A percentile compares a stretch with the other conserved stretches of the same genome.
phyloP scores from a whole-genome alignment of 2,329 filamentous ascomycete species.

The Colletotrichum melonis region DNA sequence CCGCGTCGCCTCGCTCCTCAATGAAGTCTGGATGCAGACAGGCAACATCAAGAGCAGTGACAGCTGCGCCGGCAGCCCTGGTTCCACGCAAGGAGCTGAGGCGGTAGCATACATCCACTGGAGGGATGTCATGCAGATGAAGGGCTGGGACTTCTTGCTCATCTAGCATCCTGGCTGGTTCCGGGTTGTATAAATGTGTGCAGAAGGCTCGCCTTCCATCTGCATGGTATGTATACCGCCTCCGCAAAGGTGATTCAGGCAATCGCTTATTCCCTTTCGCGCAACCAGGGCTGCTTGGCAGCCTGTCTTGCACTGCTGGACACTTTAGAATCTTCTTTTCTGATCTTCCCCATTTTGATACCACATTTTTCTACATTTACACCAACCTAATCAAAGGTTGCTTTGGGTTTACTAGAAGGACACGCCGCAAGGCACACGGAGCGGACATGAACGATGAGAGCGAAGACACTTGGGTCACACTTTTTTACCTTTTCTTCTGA shows the following conservation, averaged over 20 bases:
- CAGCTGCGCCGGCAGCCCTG: constrained; percentile 39
- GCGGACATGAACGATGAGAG: constrained; percentile 35
- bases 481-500: constrained; percentile 8
- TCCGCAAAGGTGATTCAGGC: constrained; percentile 49
- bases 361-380: constrained; percentile 43
- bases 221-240: constrained; percentile 39
- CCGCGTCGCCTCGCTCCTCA: constrained; percentile 80
- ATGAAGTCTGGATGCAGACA: constrained; percentile 87
- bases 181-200: constrained; percentile 14
- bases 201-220: constrained; percentile 23
- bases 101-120: constrained; percentile 82
- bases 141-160: constrained; percentile 92
- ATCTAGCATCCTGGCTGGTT: constrained; percentile 63
- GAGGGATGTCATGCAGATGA: constrained; percentile 92
- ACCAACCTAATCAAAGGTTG: constrained; percentile 27
- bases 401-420: constrained; percentile 33
- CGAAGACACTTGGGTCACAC: constrained; percentile 36
- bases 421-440: constrained; percentile 52
- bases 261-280: constrained; percentile 44
- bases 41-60: constrained; percentile 59
- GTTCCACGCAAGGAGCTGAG: constrained; percentile 47
- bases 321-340: neutral
- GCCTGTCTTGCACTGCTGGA: constrained; percentile 20
- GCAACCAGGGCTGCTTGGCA: constrained; percentile 26
- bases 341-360: constrained; percentile 38